Evolutionary conservation across 768 basidiomycete genomes (phyloP).

Genomic region (Gelatoporia subvermispora): DNA sequence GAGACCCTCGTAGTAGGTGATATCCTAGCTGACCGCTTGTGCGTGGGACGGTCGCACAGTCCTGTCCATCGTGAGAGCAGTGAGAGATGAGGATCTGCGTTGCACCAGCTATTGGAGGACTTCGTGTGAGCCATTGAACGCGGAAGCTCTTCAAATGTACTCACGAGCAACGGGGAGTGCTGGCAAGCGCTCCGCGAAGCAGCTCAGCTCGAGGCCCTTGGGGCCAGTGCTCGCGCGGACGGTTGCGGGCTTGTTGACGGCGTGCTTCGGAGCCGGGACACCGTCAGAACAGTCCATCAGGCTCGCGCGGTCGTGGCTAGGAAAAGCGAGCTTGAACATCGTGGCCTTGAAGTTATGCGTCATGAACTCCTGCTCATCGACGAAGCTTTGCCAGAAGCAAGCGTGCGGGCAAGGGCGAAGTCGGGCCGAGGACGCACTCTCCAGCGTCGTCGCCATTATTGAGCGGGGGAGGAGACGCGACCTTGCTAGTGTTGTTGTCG

Average conservation of each 20-base stretch:
- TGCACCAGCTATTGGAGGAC: too few species aligned
- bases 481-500: slow-evolving; percentile 25
- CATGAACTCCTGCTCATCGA: slow-evolving; percentile 20
- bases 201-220: neutral
- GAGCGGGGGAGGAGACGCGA: slow-evolving; percentile 20
- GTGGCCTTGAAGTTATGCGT: slow-evolving; percentile 17
- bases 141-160: too few species aligned
- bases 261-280: neutral
- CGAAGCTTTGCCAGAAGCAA: slow-evolving; percentile 30
- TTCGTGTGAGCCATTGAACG: too few species aligned
- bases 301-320: slow-evolving; percentile 19
- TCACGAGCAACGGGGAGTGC: too few species aligned
- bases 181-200: too few species aligned
- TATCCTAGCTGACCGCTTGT: too few species aligned
- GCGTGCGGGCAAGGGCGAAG: slow-evolving; percentile 27
- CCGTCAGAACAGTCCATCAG: slow-evolving; percentile 2
- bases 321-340: slow-evolving; percentile 25
- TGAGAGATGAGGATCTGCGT: too few species aligned
- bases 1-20: too few species aligned
- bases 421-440: slow-evolving; percentile 33
- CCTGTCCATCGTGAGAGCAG: too few species aligned
- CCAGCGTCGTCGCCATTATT: slow-evolving; percentile 7
- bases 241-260: neutral
- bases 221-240: neutral
- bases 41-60: too few species aligned